phyloP scores from a whole-genome alignment of 208 protist species.

The Leishmania turanica region DNA sequence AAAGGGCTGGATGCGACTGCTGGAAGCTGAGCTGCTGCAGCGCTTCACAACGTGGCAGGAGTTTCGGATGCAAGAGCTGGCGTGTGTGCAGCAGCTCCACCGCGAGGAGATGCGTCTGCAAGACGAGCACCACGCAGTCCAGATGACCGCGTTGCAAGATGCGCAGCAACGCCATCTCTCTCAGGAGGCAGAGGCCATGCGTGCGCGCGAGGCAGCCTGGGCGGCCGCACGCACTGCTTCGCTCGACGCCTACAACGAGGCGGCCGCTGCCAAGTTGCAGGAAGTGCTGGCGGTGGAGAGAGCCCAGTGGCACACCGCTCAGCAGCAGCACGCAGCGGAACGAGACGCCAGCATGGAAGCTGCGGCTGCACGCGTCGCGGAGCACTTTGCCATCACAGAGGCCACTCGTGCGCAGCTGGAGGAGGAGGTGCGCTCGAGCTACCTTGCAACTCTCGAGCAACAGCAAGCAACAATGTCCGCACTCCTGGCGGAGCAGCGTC shows the following conservation, averaged over 20 bases:
- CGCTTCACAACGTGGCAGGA: slow-evolving; percentile 25
- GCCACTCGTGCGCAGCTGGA: slow-evolving; percentile 11
- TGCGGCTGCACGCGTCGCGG: neutral
- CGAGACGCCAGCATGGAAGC: slow-evolving; percentile 6
- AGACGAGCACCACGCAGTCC: slow-evolving; percentile 9
- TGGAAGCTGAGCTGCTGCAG: slow-evolving; percentile 11
- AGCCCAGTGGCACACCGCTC: slow-evolving; percentile 1
- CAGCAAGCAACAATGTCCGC: slow-evolving; percentile 12
- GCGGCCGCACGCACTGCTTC: slow-evolving; percentile 14
- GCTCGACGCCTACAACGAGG: slow-evolving; percentile 17
- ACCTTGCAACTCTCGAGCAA: slow-evolving; percentile 15
- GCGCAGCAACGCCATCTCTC: slow-evolving; percentile 4
- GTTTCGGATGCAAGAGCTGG: slow-evolving; percentile 13
- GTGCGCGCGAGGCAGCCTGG: slow-evolving; percentile 17
- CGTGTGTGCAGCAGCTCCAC: slow-evolving; percentile 6
- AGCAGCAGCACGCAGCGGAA: neutral
- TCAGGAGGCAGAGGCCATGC: slow-evolving; percentile 14
- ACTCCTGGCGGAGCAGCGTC: slow-evolving; percentile 19
- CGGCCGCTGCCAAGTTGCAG: slow-evolving; percentile 10
- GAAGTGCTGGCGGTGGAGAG: slow-evolving; percentile 12
- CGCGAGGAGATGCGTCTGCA: slow-evolving; percentile 15
- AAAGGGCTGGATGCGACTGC: slow-evolving; percentile 11
- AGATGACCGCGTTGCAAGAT: slow-evolving; percentile 3
- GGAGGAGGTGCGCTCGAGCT: slow-evolving; percentile 11
- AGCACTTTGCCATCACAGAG: slow-evolving; percentile 3